Base-by-base conservation (phyloP, 352 stramenopile genomes). In the Phytopythium helicoides region DNA sequence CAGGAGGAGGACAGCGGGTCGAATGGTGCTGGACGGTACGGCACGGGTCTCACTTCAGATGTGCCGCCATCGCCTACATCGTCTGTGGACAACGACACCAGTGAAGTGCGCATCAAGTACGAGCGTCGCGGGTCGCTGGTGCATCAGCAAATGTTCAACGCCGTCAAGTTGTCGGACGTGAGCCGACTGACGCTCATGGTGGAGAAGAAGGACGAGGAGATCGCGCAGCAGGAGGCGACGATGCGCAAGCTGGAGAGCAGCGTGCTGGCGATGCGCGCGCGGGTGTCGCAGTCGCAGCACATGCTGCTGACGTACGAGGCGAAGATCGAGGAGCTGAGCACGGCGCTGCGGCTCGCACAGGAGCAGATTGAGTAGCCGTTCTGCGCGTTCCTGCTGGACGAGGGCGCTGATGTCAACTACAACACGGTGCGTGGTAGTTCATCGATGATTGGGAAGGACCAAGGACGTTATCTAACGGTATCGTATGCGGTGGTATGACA, bases 111-210 rank as follows among this genome's bases (percentile, higher is more conserved):
- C 38, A 86, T 93, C 56, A 86, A 83, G 33, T 91, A 86, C 56
- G 58, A 70, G 36, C 77, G 80, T 21, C 74, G 76, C 11, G 81
- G 78, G 22, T 89, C 76, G 28, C 54, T 84, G 9, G 78, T 93
- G 48, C 80, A 91, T 41, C 68, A 84, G 21, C 76, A 89, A 37
- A 93, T 93, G 80, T 93, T 93, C 49, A 77, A 91, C 58, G 75
- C 78, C 14, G 80, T 87, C 19, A 84, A 86, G 61, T 54, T 89
- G 26, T 87, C 79, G 41, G 78, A 92, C 50, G 64, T 89, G 37
- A 89, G 76, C 56, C 74, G 76, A 1, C 65, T 92, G 22, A 78
- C 71, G 47, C 54, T 89, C 41, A 77, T 87, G 46, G 22, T 92
- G 19, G 66, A 84, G 26, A 80, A 84, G 48, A 87, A 86, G 49